Base-by-base conservation (phyloP, 768 basidiomycete genomes). In the Favolaschia claudopus region DNA sequence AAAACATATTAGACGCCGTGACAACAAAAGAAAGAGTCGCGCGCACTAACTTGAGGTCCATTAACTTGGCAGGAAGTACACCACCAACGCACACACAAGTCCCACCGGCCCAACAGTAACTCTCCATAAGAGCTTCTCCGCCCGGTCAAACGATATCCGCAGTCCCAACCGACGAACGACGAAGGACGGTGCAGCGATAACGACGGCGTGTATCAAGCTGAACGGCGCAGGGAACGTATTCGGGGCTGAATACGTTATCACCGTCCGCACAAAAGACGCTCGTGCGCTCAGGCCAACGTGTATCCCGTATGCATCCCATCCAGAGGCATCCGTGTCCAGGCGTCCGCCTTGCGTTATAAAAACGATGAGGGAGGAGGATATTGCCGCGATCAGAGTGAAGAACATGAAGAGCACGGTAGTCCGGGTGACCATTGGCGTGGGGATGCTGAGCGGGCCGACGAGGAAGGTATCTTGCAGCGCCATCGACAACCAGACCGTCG, bases 201-300 rank as follows among this genome's bases (percentile, higher is more conserved):
- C 33, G 31, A 73, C 6, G 7, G 70, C 33, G 29, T 67, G 72
- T 5, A 84, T 29, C 43, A 87, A 52, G 68, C 83, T 86, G 67
- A 86, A 76, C 0, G 85, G 85, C 6, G 82, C 74, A 3, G 83
- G 84, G 60, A 84, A 87, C 43, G 65, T 67, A 53, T 79, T 77
- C 3, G 76, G 72, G 7, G 58, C 56, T 1, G 74, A 62, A 58
- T 81, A 85, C 6, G 55, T 47, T 20, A 68, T 47, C 24, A 81
- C 76, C 19, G 77, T 70, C 22, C 67, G 66, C 22, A 74, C 67
- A 58, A 83, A 82, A 1, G 68, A 53, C 36, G 70, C 70, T 27
- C 85, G 82, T 20, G 86, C 82, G 22, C 71, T 66, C 6, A 75
- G 57, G 8, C 85, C 85, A 14, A 83, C 70, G 2, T 66, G 48